Percentiles rank a stretch among this genome's conserved stretches.
Conservation (phyloP, 768 basidiomycete species). For the Termitomyces sp. region DNA sequence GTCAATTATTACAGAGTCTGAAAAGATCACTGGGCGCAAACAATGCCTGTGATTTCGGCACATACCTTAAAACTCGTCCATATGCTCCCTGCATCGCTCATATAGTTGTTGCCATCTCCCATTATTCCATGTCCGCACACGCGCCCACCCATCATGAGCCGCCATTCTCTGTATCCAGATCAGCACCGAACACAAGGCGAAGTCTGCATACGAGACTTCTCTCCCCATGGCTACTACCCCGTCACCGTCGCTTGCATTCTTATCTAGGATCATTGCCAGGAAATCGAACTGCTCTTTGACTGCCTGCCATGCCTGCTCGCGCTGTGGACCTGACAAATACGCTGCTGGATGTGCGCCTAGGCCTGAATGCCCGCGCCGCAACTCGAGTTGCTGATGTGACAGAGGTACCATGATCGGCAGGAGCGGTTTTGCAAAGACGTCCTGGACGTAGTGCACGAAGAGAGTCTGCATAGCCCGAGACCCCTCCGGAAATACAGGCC, state of each 20-base stretch:
- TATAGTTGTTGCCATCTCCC: conserved; percentile 62
- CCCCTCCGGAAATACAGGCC: conserved; percentile 67
- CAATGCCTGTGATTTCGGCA: neutral
- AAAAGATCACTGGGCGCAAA: neutral
- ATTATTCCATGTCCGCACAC: conserved; percentile 63
- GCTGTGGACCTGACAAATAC: conserved; percentile 32
- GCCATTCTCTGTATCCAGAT: conserved; percentile 73
- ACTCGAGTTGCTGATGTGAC: conserved; percentile 49
- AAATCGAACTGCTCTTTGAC: conserved; percentile 66
- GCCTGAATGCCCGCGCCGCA: conserved; percentile 44
- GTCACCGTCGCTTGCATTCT: conserved; percentile 58
- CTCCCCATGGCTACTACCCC: conserved; percentile 60
- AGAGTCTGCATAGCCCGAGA: conserved; percentile 61
- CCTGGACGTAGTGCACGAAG: conserved; percentile 67
- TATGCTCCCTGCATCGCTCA: conserved; percentile 56
- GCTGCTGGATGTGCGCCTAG: conserved; percentile 10
- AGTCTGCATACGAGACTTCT: conserved; percentile 60
- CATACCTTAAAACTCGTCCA: conserved; percentile 52
- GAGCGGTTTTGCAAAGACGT: conserved; percentile 57
- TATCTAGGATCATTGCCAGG: conserved; percentile 59
- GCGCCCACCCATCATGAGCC: conserved; percentile 67
- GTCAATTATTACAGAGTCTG: neutral
- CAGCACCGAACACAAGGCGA: conserved; percentile 64
- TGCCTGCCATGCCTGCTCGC: conserved; percentile 59
- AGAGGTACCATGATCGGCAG: conserved; percentile 45